phyloP scores from a whole-genome alignment of 2,329 filamentous ascomycete genomes.

The Magnaporthiopsis rhizophila region DNA sequence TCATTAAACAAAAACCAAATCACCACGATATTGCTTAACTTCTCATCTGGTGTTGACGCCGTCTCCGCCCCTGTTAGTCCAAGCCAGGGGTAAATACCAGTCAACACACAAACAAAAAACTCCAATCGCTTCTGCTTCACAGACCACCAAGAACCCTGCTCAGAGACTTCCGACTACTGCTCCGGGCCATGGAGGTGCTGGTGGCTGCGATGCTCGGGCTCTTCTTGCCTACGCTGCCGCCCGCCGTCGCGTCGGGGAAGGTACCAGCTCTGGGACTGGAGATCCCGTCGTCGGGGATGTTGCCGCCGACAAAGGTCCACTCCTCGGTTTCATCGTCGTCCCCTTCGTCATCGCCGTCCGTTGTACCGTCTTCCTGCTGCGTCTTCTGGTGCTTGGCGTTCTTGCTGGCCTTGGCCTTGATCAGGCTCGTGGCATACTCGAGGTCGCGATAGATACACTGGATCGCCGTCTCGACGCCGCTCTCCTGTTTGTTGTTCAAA shows the following conservation, averaged over 20 bases:
- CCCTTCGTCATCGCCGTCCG: background rate
- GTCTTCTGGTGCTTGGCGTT: constrained; percentile 23
- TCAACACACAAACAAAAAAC: background rate
- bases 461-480: constrained; percentile 83
- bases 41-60: background rate
- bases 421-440: constrained; percentile 80
- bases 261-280: background rate
- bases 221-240: background rate
- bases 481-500: constrained; percentile 52
- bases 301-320: constrained; percentile 8
- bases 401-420: constrained; percentile 56
- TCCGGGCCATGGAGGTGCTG: background rate
- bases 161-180: background rate
- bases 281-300: background rate
- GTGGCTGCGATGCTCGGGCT: background rate
- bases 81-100: background rate
- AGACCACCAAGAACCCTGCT: background rate
- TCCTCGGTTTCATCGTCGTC: constrained; percentile 7
- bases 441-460: constrained; percentile 91
- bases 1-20: background rate
- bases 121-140: background rate
- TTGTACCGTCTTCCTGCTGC: background rate
- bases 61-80: background rate
- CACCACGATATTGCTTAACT: background rate
- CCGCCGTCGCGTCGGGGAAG: constrained; percentile 2